Evolutionary conservation across 2,329 filamentous ascomycete genomes (phyloP).

Genomic region (Aspergillus unguis): DNA sequence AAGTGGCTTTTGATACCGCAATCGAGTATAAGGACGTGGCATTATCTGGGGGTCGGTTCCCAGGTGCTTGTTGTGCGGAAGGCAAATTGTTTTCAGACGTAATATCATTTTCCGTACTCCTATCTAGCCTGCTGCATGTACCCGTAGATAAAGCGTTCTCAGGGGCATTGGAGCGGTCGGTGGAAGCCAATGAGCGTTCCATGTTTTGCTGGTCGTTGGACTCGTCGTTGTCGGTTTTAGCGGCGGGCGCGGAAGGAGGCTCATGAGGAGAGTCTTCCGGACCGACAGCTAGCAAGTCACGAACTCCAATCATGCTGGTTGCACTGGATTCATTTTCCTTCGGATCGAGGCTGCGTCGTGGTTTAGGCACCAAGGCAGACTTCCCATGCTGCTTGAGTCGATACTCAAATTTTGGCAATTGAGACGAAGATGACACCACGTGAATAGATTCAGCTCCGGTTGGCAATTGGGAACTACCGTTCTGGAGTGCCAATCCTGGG

Average conservation of each 20-base stretch:
- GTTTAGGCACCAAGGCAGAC: neutral
- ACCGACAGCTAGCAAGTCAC: neutral
- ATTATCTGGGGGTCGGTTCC: conserved; percentile 29
- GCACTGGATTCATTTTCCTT: neutral
- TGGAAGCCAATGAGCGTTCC: conserved; percentile 7
- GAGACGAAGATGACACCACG: conserved; percentile 36
- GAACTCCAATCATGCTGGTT: neutral
- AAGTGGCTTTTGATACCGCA: conserved; percentile 26
- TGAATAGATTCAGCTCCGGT: conserved; percentile 24
- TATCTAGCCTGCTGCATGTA: conserved; percentile 10
- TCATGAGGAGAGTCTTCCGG: neutral
- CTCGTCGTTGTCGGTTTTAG: neutral
- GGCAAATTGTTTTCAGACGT: conserved; percentile 31
- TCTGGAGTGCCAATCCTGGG: neutral
- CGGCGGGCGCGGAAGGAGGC: neutral
- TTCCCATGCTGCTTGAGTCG: conserved; percentile 23
- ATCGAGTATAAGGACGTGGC: conserved; percentile 40
- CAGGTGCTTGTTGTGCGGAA: conserved; percentile 37
- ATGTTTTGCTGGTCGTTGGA: neutral
- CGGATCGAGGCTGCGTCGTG: neutral
- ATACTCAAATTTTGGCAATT: conserved; percentile 40
- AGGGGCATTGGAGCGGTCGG: conserved; percentile 17
- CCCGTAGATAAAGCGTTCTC: conserved; percentile 14
- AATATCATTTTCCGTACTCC: conserved; percentile 14
- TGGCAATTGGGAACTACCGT: neutral